Conservation (phyloP, 768 basidiomycete genomes). For the Chiua virens region DNA sequence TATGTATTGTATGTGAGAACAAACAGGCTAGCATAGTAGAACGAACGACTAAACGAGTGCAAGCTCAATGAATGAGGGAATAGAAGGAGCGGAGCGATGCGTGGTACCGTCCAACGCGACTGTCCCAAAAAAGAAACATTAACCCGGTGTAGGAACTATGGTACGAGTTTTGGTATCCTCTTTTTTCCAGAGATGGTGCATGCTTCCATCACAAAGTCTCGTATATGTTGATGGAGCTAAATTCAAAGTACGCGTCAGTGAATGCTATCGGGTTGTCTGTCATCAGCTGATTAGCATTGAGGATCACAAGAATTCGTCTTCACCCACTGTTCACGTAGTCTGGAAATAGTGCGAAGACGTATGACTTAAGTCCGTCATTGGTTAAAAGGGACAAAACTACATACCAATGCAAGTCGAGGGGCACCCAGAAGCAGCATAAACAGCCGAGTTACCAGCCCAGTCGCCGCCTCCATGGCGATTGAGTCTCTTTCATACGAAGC, state of each 20-base stretch:
- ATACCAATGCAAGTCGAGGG: slow-evolving; percentile 31
- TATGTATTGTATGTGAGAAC: too few species aligned
- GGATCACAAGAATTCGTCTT: not conserved
- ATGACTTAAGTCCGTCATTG: not conserved
- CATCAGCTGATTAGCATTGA: not conserved
- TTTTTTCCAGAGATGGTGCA: too few species aligned
- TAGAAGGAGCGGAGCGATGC: too few species aligned
- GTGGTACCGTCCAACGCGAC: too few species aligned
- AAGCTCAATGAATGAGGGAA: too few species aligned
- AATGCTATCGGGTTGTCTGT: slow-evolving; percentile 41
- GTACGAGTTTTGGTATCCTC: too few species aligned
- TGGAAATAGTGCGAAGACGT: not conserved
- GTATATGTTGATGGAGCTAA: slow-evolving; percentile 40
- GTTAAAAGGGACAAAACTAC: not conserved
- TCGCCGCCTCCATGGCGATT: slow-evolving; percentile 23
- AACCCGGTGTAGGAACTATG: too few species aligned
- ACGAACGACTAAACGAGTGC: too few species aligned
- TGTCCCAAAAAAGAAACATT: too few species aligned
- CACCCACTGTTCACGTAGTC: slow-evolving; percentile 30
- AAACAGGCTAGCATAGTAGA: too few species aligned
- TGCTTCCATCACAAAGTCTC: not conserved
- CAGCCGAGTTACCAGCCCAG: slow-evolving; percentile 28
- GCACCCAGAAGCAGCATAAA: slow-evolving; percentile 31
- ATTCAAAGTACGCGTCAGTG: slow-evolving; percentile 41
- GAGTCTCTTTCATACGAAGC: not conserved